Percentiles rank a stretch among this genome's conserved stretches.
phyloP scores from a whole-genome alignment of 352 stramenopile species.

The Blastocystis sp. region DNA sequence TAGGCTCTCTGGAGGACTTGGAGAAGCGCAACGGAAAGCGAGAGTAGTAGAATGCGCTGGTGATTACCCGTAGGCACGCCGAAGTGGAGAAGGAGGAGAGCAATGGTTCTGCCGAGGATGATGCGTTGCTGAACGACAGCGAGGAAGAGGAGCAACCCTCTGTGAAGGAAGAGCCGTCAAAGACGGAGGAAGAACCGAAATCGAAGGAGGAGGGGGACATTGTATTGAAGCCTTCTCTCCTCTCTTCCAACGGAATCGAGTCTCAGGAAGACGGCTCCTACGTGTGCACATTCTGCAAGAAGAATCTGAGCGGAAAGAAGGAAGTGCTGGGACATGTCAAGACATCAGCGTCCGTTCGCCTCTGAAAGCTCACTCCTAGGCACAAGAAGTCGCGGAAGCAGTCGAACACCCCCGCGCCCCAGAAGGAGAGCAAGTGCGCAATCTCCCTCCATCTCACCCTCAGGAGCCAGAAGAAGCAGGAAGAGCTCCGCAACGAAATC shows the following conservation, averaged over 20 bases:
- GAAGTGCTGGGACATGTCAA: neutral
- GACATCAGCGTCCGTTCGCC: neutral
- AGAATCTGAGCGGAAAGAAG: neutral
- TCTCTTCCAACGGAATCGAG: neutral
- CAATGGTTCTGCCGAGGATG: neutral
- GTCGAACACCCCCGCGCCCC: neutral
- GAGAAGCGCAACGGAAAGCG: slow-evolving; percentile 21
- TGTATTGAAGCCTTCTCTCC: neutral
- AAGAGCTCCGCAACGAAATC: slow-evolving; percentile 32
- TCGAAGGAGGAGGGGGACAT: neutral
- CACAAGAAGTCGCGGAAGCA: slow-evolving; percentile 4
- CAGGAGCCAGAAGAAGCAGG: slow-evolving; percentile 47
- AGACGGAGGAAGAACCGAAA: neutral
- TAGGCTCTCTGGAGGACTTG: slow-evolving; percentile 57
- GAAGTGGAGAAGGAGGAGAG: neutral
- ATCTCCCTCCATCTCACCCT: neutral
- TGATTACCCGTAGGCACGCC: neutral
- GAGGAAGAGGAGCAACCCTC: neutral
- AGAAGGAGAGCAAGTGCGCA: slow-evolving; percentile 31
- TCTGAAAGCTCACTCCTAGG: neutral
- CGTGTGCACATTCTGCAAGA: neutral
- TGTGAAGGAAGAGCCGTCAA: neutral
- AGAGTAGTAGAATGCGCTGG: neutral
- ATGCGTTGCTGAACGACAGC: neutral
- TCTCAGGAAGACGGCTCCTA: neutral